A percentile compares a stretch with the other conserved stretches of the same genome.
phyloP scores from a whole-genome alignment of 2,329 filamentous ascomycete genomes.

The Ascosphaera apis region DNA sequence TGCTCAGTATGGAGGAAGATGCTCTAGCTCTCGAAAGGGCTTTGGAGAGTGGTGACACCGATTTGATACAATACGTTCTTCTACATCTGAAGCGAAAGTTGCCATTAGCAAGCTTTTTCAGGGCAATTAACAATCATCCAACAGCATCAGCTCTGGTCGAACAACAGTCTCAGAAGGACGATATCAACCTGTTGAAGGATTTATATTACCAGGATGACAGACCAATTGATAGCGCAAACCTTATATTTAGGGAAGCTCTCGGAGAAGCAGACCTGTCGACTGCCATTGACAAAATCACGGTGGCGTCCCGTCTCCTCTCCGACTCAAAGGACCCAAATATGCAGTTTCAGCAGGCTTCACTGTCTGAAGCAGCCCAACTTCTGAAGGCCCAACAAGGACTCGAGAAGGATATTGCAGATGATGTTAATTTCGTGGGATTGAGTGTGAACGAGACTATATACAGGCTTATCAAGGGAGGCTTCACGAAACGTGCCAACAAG shows the following conservation, averaged over 20 bases:
- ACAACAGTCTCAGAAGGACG: constrained; percentile 55
- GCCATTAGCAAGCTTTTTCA: constrained; percentile 76
- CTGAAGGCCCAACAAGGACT: constrained; percentile 70
- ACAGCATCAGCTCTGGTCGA: constrained; percentile 79
- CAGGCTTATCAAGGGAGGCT: constrained; percentile 60
- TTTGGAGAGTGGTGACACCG: constrained; percentile 83
- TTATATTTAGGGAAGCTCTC: constrained; percentile 69
- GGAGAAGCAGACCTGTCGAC: constrained; percentile 45
- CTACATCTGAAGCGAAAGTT: constrained; percentile 75
- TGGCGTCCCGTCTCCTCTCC: constrained; percentile 58
- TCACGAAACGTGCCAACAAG: constrained; percentile 66
- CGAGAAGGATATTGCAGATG: constrained; percentile 53
- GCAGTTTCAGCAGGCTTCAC: constrained; percentile 43
- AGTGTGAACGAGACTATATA: constrained; percentile 84
- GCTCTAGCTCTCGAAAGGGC: constrained; percentile 89
- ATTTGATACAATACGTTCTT: constrained; percentile 75
- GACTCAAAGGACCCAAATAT: constrained; percentile 56
- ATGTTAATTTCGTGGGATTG: constrained; percentile 47
- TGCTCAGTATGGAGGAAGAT: constrained; percentile 89
- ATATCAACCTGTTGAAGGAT: constrained; percentile 68
- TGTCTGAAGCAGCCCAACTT: constrained; percentile 61
- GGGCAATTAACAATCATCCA: constrained; percentile 64
- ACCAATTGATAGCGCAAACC: constrained; percentile 62
- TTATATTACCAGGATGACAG: constrained; percentile 95
- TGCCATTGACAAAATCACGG: constrained; percentile 64